These are phyloP conservation scores for Acacia crassicarpa DNA, from an alignment of 306 rosid species.

Conservation along the genomic window DNA sequence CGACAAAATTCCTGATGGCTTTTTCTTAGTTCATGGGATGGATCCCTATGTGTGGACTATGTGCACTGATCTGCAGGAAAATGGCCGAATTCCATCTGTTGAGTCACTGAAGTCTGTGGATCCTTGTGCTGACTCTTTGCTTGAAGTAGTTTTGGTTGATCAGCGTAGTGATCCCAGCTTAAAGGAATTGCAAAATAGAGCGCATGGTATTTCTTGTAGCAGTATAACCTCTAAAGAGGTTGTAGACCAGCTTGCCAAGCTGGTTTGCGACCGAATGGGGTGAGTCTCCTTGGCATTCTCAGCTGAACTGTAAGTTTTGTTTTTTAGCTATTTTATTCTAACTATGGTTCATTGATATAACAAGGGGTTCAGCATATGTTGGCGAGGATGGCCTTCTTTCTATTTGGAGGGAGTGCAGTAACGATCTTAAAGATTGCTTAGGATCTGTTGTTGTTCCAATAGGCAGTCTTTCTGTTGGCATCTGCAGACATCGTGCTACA, in stretches of 20 bases:
- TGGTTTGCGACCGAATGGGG: slow-evolving; percentile 78
- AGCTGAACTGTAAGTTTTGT: slow-evolving; percentile 10
- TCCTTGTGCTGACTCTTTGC: slow-evolving; percentile 52
- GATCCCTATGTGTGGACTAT: slow-evolving; percentile 73
- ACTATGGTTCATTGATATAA: slow-evolving; percentile 39
- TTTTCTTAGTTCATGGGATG: slow-evolving; percentile 74
- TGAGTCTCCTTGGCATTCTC: slow-evolving; percentile 45
- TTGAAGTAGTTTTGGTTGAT: slow-evolving; percentile 71
- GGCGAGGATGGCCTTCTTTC: slow-evolving; percentile 58
- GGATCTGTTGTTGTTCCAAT: slow-evolving; percentile 78
- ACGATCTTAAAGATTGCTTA: slow-evolving; percentile 60
- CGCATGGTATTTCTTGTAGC: slow-evolving; percentile 44
- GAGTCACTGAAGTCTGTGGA: slow-evolving; percentile 64
- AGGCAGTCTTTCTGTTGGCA: slow-evolving; percentile 76
- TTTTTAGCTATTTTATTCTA: slow-evolving; percentile 26
- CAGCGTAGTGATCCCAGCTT: slow-evolving; percentile 63
- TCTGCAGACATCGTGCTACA: slow-evolving; percentile 82
- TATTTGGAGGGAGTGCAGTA: slow-evolving; percentile 63
- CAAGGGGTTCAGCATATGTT: slow-evolving; percentile 67
- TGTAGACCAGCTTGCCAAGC: slow-evolving; percentile 80
- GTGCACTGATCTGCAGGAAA: slow-evolving; percentile 73
- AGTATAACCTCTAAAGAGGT: slow-evolving; percentile 61
- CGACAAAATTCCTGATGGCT: slow-evolving; percentile 81
- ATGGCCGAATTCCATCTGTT: slow-evolving; percentile 74
- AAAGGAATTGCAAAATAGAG: slow-evolving; percentile 69